Conservation (phyloP, 2,329 filamentous ascomycete species). For the Blastomyces percursus region DNA sequence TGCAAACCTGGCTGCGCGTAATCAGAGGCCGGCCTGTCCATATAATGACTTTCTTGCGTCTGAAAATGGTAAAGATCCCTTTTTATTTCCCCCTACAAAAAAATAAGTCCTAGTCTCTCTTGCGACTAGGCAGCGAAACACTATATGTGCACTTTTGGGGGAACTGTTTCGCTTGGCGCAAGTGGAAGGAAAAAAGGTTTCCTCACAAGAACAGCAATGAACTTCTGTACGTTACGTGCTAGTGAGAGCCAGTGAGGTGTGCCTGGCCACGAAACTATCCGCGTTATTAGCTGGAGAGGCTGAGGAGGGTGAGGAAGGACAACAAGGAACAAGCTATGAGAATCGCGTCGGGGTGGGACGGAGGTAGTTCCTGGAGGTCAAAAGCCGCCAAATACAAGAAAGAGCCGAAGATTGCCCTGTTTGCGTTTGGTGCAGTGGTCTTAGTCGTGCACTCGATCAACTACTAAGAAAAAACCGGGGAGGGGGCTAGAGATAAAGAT, state of each 20-base stretch:
- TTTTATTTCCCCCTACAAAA: conserved; percentile 5
- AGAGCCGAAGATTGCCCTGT: not conserved
- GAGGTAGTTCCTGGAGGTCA: not conserved
- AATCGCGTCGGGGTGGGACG: not conserved
- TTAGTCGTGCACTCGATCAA: not conserved
- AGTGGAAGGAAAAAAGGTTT: conserved; percentile 5
- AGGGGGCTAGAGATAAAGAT: conserved; percentile 4
- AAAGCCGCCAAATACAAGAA: not conserved
- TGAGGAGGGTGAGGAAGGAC: not conserved
- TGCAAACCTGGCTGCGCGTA: conserved; percentile 83
- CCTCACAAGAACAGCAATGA: conserved; percentile 4
- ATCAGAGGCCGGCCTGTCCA: conserved; percentile 56
- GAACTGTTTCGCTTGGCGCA: conserved; percentile 1
- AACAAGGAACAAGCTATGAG: not conserved
- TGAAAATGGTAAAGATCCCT: conserved; percentile 3
- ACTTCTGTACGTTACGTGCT: conserved; percentile 6
- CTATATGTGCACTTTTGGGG: not conserved
- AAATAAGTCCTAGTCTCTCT: not conserved
- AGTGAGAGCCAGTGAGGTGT: conserved; percentile 3
- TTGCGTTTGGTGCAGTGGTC: not conserved
- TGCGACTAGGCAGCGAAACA: conserved; percentile 2
- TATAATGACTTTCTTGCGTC: conserved; percentile 18
- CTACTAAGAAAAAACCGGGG: conserved; percentile 1
- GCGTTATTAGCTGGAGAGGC: not conserved
- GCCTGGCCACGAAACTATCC: not conserved